A percentile compares a stretch with the other conserved stretches of the same genome.
phyloP scores from a whole-genome alignment of 805 yeast species.

The Barnettozyma wickerhamii region DNA sequence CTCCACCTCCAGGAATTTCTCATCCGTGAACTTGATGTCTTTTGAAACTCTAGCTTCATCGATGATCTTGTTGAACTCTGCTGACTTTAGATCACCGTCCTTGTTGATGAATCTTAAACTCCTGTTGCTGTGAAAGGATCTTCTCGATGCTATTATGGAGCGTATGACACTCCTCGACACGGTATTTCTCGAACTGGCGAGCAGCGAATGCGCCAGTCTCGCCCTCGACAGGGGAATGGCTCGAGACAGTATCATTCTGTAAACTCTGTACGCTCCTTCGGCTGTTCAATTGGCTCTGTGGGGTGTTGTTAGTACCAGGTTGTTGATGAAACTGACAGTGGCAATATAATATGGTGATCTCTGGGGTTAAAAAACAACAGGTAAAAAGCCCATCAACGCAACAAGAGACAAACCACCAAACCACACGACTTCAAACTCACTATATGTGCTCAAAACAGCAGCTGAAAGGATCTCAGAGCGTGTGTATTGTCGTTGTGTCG shows the following conservation, averaged over 20 bases:
- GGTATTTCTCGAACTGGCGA: not conserved
- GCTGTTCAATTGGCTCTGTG: too few relatives aligned
- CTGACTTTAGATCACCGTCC: constrained; percentile 18
- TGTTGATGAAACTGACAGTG: too few relatives aligned
- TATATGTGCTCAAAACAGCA: too few relatives aligned
- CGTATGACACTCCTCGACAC: not conserved
- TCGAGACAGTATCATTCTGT: not conserved
- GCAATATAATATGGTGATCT: too few relatives aligned
- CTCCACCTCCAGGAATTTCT: constrained; percentile 4
- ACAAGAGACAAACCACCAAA: too few relatives aligned
- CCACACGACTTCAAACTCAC: too few relatives aligned
- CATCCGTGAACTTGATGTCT: constrained; percentile 5
- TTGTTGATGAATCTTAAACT: constrained; percentile 11
- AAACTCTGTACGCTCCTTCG: too few relatives aligned
- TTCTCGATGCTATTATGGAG: not conserved
- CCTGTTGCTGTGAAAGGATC: constrained; percentile 4
- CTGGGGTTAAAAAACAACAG: too few relatives aligned
- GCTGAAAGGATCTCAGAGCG: too few relatives aligned
- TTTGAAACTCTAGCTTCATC: constrained; percentile 14
- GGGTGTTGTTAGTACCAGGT: too few relatives aligned
- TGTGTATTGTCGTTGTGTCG: too few relatives aligned
- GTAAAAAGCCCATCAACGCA: too few relatives aligned
- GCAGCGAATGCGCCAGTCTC: not conserved
- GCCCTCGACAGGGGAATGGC: not conserved
- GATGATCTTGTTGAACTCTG: constrained; percentile 15